These are phyloP conservation scores for Limonium bicolor DNA, from an alignment of 148 eudicot species.

Conservation along the genomic window DNA sequence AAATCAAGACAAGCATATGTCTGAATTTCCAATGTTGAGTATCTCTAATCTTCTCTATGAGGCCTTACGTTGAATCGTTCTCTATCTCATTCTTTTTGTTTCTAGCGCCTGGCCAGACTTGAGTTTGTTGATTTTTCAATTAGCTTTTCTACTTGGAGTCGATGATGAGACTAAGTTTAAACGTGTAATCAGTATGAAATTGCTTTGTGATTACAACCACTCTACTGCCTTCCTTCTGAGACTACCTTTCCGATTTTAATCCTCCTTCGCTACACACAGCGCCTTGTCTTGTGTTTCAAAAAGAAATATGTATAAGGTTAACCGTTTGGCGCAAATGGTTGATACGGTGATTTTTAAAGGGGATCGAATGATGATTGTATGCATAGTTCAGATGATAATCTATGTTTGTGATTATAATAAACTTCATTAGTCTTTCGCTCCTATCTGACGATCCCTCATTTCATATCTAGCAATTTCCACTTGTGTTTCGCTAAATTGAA, in stretches of 20 bases:
- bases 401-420: no score
- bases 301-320: no score
- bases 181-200: slow-evolving; percentile 3
- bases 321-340: no score
- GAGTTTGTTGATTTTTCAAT: not conserved
- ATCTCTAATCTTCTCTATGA: slow-evolving; percentile 9
- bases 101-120: no score
- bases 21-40: slow-evolving; percentile 8
- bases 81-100: not conserved
- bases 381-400: no score
- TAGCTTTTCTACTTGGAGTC: not conserved
- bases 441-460: not conserved
- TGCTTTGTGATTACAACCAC: slow-evolving; percentile 1
- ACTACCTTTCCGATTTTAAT: no score
- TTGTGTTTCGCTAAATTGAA: not conserved
- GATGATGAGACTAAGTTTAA: not conserved
- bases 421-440: not conserved
- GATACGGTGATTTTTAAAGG: no score
- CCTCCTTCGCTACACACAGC: no score
- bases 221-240: slow-evolving; percentile 13
- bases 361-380: no score
- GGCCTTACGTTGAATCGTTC: slow-evolving; percentile 8
- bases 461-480: not conserved
- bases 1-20: slow-evolving; percentile 9
- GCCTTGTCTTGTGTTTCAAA: no score